Evolutionary conservation across 768 basidiomycete species (phyloP), one percentile per base, ranked within the genome.

Genomic region (Lactifluus pinguis): DNA sequence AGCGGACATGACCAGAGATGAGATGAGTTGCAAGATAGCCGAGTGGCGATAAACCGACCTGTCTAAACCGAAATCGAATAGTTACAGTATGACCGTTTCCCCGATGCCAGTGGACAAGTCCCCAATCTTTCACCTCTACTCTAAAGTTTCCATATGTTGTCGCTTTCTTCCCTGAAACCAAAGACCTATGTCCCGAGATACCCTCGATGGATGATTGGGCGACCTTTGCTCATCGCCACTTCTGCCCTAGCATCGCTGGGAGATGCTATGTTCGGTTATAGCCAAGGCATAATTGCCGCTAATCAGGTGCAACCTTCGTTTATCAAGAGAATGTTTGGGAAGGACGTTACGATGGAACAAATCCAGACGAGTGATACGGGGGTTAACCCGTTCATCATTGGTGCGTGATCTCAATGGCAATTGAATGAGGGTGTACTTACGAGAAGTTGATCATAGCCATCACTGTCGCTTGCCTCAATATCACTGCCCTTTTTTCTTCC

Each of bases 241-340:
- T 78, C 79, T 57, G 80, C 79, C 0, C 72, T 79, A 42, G 79
- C 80, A n/a, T 79, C 79, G 62, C 74, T 82, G 64, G 80, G 80
- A 53, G 80, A 82, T 65, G 80, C 79, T 7, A 79, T 81, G 75
- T 81, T 82, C 63, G 80, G 80, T 6, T 82, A 81, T 58, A 76
- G 78, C 47, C 80, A 81, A 64, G 80, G 80, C 3, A 77, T 77
- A 62, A 80, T 80, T 47, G 80, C 79, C 4, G 73, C 78, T 3
- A 74, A 77, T 19, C 79, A 81, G 50, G 76, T 82, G 48, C 80
- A 81, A 65, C 79, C 79, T 4, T 76, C 77, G 2, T 82, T 81
- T 67, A 77, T 82, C 57, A 68, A 71, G 14, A 71, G 76, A 6
- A 78, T 82, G 74, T 82, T 79, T 55, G 77, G 78, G 8, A 70